A percentile compares a stretch with the other conserved stretches of the same genome.
phyloP scores from a whole-genome alignment of 2,329 filamentous ascomycete species.

The Colletotrichum trifolii region DNA sequence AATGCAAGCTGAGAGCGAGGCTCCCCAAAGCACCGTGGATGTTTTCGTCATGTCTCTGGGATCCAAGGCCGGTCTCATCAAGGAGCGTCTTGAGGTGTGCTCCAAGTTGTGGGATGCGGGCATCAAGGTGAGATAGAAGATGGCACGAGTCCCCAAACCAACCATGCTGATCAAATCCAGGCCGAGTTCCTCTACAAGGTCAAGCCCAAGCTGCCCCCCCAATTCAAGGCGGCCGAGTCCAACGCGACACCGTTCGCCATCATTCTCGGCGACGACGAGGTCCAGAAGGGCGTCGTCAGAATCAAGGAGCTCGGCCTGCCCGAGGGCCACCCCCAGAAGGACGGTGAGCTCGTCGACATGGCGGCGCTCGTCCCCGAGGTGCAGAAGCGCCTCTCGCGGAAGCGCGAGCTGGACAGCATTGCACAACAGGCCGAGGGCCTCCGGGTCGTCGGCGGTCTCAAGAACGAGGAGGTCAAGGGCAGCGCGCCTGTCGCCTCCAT shows the following conservation, averaged over 20 bases:
- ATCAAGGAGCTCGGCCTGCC: slow-evolving; percentile 82
- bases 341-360: slow-evolving; percentile 80
- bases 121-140: slow-evolving; percentile 72
- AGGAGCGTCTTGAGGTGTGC: slow-evolving; percentile 85
- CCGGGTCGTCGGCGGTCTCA: slow-evolving; percentile 59
- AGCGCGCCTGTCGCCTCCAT: slow-evolving; percentile 38
- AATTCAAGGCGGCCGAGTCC: slow-evolving; percentile 90
- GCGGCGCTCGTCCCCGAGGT: slow-evolving; percentile 72
- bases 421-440: slow-evolving; percentile 56
- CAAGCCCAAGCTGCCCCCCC: slow-evolving; percentile 87
- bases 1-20: slow-evolving; percentile 69
- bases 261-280: slow-evolving; percentile 91
- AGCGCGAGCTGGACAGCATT: slow-evolving; percentile 56
- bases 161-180: slow-evolving; percentile 45
- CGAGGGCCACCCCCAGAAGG: slow-evolving; percentile 89
- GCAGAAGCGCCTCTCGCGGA: slow-evolving; percentile 56
- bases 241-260: slow-evolving; percentile 86
- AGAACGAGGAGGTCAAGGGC: slow-evolving; percentile 50
- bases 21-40: slow-evolving; percentile 74
- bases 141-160: background rate
- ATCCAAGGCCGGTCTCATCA: slow-evolving; percentile 82
- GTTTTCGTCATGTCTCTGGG: slow-evolving; percentile 97
- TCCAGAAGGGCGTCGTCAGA: slow-evolving; percentile 84
- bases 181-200: slow-evolving; percentile 91
- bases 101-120: slow-evolving; percentile 85